Base-by-base conservation (phyloP, 2,329 filamentous ascomycete genomes). In the Tolypocladium cylindrosporum region DNA sequence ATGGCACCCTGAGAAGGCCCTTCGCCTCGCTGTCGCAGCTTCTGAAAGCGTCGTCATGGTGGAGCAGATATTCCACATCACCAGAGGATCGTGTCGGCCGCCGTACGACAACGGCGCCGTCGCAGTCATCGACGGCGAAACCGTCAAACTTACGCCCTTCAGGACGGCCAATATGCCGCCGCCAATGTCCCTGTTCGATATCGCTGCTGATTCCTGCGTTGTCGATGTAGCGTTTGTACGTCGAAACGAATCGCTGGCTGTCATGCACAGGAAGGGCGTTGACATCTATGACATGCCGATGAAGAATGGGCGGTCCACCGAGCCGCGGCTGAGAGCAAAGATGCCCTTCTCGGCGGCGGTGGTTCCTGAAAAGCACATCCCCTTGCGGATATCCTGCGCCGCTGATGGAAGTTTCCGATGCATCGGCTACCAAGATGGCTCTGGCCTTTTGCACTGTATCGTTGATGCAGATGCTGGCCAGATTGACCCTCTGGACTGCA, bases 1-100 rank as follows among this genome's bases (percentile, higher is more conserved):
- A 1, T 99, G 94, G 94, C 91, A 99, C 70, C 84, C 90, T 1
- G 94, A 97, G 68, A 91, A 89, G 69, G 76, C 91, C 4, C 75
- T 97, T 40, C 82, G 84, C 16, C 78, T 94, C 54, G 79, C 83
- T 21, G 74, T 83, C 10, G 78, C 80, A 2, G 75, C 79, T 54
- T 75, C 75, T 72, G 69, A 72, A 68, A 65, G 76, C 48, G 64
- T 90, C 5, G 71, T 85, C 41, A 74, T 84, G 36, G 72, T 84
- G 1, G 89, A 93, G 65, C 88, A 87, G 68, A 79, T 85, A 27
- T 88, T 90, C 58, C 75, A 84, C 34, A 81, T 87, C 0, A 74
- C 83, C n/a, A 79, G 84, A 56, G 91, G 91, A 19, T 86, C 89
- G 13, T 82, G 86, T 31, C 74, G 76, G 3, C 80, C 86, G 13